These are phyloP conservation scores for Boletus vinaceobasis DNA, from an alignment of 768 basidiomycete genomes.

Conservation along the genomic window DNA sequence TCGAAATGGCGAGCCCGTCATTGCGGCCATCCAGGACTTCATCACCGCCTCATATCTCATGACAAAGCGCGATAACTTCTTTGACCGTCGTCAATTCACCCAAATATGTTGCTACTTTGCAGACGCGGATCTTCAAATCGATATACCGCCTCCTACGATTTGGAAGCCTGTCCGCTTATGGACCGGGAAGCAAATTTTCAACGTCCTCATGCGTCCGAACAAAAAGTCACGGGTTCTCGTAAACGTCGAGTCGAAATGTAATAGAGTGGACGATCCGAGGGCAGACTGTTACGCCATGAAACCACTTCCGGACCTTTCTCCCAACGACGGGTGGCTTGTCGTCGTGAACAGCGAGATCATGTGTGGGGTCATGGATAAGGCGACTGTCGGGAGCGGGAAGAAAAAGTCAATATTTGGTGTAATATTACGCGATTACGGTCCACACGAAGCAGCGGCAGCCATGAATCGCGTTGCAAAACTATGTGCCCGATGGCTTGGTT, in stretches of 20 bases:
- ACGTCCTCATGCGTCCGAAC: constrained; percentile 94
- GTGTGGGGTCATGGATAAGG: constrained; percentile 99
- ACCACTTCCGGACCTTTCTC: constrained; percentile 78
- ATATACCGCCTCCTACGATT: constrained; percentile 92
- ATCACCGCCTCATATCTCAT: constrained; percentile 97
- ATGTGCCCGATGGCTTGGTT: constrained; percentile 89
- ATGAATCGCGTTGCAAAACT: constrained; percentile 97
- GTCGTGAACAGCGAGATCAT: constrained; percentile 98
- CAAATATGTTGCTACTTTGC: constrained; percentile 95
- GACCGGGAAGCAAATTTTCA: constrained; percentile 99
- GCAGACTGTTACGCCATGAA: constrained; percentile 60
- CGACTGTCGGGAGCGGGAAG: constrained; percentile 95
- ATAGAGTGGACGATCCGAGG: constrained; percentile 79
- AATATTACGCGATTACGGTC: constrained; percentile 94
- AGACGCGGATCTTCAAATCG: constrained; percentile 89
- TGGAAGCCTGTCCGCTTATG: constrained; percentile 90
- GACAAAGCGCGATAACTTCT: constrained; percentile 88
- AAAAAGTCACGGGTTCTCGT: constrained; percentile 76
- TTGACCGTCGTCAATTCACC: constrained; percentile 91
- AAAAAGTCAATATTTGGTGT: constrained; percentile 99
- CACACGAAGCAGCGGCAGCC: constrained; percentile 88
- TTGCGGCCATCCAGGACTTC: constrained; percentile 99
- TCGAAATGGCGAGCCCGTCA: constrained; percentile 97
- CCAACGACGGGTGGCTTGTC: constrained; percentile 97
- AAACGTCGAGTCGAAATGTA: constrained; percentile 95